Conservation (phyloP, 1,284 basidiomycete species). For the Volvariella volvacea region DNA sequence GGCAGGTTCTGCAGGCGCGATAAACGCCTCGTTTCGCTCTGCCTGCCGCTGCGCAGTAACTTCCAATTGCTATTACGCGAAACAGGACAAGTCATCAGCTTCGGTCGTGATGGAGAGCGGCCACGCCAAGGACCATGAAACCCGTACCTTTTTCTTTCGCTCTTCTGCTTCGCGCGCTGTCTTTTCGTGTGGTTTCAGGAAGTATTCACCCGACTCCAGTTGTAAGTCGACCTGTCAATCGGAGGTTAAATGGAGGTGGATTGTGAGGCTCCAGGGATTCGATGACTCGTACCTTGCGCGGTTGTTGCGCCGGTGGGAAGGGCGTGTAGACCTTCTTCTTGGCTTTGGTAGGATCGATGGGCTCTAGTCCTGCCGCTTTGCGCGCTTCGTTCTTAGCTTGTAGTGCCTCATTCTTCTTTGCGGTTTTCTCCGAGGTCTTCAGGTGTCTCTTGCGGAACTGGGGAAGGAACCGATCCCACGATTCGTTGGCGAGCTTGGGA, state of each 20-base stretch:
- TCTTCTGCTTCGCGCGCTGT: slow-evolving; percentile 56
- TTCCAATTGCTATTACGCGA: slow-evolving; percentile 60
- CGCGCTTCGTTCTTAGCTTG: slow-evolving; percentile 52
- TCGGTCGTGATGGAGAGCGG: neutral
- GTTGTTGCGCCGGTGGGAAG: slow-evolving; percentile 93
- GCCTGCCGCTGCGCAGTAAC: slow-evolving; percentile 60
- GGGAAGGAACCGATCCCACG: slow-evolving; percentile 97
- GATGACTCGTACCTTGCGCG: slow-evolving; percentile 82
- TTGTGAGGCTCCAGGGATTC: too few species aligned
- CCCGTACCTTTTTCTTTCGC: slow-evolving; percentile 62
- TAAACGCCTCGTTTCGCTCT: slow-evolving; percentile 77
- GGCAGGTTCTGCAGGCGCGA: slow-evolving; percentile 72
- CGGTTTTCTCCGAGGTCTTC: slow-evolving; percentile 88
- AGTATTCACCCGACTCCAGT: slow-evolving; percentile 96
- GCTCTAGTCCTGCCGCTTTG: slow-evolving; percentile 50
- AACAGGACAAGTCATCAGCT: neutral
- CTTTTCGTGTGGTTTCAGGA: slow-evolving; percentile 86
- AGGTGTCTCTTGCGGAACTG: slow-evolving; percentile 93
- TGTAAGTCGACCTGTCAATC: slow-evolving; percentile 85
- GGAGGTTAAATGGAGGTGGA: neutral
- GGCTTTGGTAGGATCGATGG: slow-evolving; percentile 35
- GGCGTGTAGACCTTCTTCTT: slow-evolving; percentile 98
- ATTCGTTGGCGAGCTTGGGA: slow-evolving; percentile 89
- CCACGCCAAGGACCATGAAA: neutral
- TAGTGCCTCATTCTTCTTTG: slow-evolving; percentile 71